A percentile compares a stretch with the other conserved stretches of the same genome.
Evolutionary conservation across 2,329 filamentous ascomycete species (phyloP).

Genomic region (Alternaria infectoria): DNA sequence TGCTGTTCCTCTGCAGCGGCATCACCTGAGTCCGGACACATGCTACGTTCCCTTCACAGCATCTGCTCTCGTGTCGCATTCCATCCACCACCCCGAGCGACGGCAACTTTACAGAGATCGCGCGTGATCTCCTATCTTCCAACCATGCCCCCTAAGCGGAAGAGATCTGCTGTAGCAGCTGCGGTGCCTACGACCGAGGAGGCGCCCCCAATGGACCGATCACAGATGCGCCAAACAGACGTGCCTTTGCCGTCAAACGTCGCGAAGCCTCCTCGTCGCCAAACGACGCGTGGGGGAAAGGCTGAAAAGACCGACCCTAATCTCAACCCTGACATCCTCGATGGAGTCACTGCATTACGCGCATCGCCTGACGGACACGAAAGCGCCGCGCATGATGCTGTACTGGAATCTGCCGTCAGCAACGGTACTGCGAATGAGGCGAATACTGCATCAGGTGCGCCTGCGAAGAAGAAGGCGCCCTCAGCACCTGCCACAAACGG

Average conservation of each 20-base stretch:
- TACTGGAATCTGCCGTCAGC: slow-evolving; percentile 14
- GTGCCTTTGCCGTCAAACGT: slow-evolving; percentile 33
- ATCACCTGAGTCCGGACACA: slow-evolving; percentile 24
- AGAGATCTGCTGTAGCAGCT: slow-evolving; percentile 33
- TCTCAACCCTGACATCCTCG: slow-evolving; percentile 50
- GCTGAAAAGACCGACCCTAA: slow-evolving; percentile 40
- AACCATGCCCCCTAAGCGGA: slow-evolving; percentile 41
- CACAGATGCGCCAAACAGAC: slow-evolving; percentile 27
- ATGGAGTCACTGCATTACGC: slow-evolving; percentile 50
- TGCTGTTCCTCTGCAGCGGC: slow-evolving; percentile 4
- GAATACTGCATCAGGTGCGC: slow-evolving; percentile 21
- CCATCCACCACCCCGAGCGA: slow-evolving; percentile 20
- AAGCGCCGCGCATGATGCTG: slow-evolving; percentile 10
- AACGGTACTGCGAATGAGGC: slow-evolving; percentile 19
- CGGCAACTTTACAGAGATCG: slow-evolving; percentile 14
- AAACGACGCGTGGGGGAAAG: slow-evolving; percentile 32
- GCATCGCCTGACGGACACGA: slow-evolving; percentile 53
- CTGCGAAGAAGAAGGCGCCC: slow-evolving; percentile 17
- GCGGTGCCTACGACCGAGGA: slow-evolving; percentile 16
- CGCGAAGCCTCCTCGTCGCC: slow-evolving; percentile 30
- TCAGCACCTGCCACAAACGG: slow-evolving; percentile 19
- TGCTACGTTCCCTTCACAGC: slow-evolving; percentile 34
- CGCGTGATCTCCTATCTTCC: slow-evolving; percentile 5
- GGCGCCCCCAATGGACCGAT: slow-evolving; percentile 14
- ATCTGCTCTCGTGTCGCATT: slow-evolving; percentile 24